phyloP scores from a whole-genome alignment of 805 yeast species.

The Lipomyces orientalis region DNA sequence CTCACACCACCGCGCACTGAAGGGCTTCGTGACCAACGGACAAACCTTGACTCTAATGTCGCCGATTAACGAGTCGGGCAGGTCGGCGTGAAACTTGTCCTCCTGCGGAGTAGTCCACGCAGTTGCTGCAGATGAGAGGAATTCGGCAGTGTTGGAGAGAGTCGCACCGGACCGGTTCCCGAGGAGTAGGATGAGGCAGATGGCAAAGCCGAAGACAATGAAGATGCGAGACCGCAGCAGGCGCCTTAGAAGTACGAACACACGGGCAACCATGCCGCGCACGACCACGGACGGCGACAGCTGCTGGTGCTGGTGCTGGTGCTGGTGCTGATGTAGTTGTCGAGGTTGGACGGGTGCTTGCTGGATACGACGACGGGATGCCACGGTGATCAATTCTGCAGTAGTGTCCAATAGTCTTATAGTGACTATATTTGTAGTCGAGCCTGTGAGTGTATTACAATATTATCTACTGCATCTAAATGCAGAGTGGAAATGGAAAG shows the following conservation, averaged over 20 bases:
- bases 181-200: conserved; percentile 8
- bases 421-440: neutral
- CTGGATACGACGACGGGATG: neutral
- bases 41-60: conserved; percentile 20
- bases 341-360: neutral
- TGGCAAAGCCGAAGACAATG: conserved; percentile 4
- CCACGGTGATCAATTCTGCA: neutral
- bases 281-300: conserved; percentile 5
- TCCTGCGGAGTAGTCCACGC: neutral
- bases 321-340: neutral
- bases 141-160: neutral
- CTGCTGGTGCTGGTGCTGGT: neutral
- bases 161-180: neutral
- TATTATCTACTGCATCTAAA: neutral
- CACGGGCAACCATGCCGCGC: conserved; percentile 20
- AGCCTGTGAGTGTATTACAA: neutral
- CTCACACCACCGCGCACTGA: conserved; percentile 17
- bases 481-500: neutral
- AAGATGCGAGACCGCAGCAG: conserved; percentile 19
- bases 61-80: conserved; percentile 17
- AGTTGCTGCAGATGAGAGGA: conserved; percentile 4
- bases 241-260: conserved; percentile 10
- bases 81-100: neutral
- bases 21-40: conserved; percentile 19
- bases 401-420: neutral